Conservation (phyloP, 2,329 filamentous ascomycete species). For the Mariannaea elegans region DNA sequence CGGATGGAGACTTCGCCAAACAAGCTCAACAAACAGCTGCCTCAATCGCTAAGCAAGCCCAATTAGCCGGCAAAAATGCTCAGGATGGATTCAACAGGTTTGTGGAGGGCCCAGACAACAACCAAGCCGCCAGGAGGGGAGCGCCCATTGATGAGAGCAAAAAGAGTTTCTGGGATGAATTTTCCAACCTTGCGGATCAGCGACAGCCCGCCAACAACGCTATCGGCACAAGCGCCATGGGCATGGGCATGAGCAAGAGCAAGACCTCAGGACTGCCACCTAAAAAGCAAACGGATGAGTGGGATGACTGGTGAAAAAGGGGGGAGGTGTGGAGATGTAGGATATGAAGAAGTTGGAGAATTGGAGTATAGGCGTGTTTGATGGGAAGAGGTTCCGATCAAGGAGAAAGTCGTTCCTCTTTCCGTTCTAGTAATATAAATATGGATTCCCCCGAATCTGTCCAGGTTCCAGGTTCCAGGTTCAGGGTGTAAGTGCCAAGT, state of each 20-base stretch:
- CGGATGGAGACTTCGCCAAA: conserved; percentile 79
- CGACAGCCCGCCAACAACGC: conserved; percentile 56
- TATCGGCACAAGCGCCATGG: conserved; percentile 69
- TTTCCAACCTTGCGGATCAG: conserved; percentile 75
- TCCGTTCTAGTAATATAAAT: conserved; percentile 20
- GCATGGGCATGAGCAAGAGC: conserved; percentile 61
- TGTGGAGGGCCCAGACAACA: conserved; percentile 74
- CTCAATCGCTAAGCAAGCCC: conserved; percentile 72
- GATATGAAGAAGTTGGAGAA: conserved; percentile 37
- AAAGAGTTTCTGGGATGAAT: conserved; percentile 92
- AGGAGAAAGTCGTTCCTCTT: conserved; percentile 15
- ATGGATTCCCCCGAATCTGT: conserved; percentile 7
- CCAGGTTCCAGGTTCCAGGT: background rate
- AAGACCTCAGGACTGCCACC: conserved; percentile 43
- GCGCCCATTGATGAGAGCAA: conserved; percentile 68
- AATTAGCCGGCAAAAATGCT: conserved; percentile 76
- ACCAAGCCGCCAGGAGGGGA: conserved; percentile 43
- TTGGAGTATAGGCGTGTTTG: conserved; percentile 42
- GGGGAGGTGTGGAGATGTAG: background rate
- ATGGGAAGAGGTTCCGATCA: conserved; percentile 25
- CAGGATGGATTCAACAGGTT: conserved; percentile 86
- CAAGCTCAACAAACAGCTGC: conserved; percentile 69
- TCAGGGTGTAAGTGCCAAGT: background rate
- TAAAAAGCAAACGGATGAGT: conserved; percentile 64
- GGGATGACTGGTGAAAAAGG: conserved; percentile 67